Evolutionary conservation across 169 alveolate species (phyloP).

Genomic region (Plasmodium vivax): DNA sequence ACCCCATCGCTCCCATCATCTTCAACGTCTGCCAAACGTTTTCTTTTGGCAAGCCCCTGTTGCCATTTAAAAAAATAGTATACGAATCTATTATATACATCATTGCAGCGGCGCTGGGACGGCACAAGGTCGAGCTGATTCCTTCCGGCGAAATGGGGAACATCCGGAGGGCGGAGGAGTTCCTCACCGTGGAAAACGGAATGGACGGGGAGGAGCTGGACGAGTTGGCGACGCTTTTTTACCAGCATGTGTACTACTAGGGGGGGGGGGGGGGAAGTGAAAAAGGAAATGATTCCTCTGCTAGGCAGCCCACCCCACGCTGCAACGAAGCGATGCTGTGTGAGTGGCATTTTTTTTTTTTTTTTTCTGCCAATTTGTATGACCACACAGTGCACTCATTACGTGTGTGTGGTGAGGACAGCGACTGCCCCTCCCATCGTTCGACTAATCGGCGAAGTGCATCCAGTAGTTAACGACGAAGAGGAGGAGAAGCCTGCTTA

Average conservation of each 20-base stretch:
- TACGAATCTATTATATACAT: slow-evolving; percentile 59
- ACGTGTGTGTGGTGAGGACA: background rate
- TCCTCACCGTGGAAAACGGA: slow-evolving; percentile 30
- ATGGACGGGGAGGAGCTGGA: slow-evolving; percentile 29
- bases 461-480: slow-evolving; percentile 64
- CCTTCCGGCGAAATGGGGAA: slow-evolving; percentile 28
- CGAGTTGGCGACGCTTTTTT: slow-evolving; percentile 45
- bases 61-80: slow-evolving; percentile 57
- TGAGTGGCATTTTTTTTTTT: background rate
- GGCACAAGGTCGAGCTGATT: slow-evolving; percentile 23
- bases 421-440: background rate
- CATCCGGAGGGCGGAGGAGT: slow-evolving; percentile 39
- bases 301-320: background rate
- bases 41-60: slow-evolving; percentile 39
- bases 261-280: background rate
- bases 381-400: background rate
- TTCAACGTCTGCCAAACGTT: slow-evolving; percentile 43
- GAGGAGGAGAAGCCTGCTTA: slow-evolving; percentile 31
- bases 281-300: background rate
- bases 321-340: background rate
- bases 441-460: slow-evolving; percentile 13
- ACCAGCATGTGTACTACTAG: slow-evolving; percentile 23
- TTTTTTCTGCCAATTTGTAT: background rate
- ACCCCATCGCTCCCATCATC: slow-evolving; percentile 32
- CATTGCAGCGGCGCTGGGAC: slow-evolving; percentile 20